Base-by-base conservation (phyloP, 1,284 basidiomycete species). In the Wolfiporia cocos region DNA sequence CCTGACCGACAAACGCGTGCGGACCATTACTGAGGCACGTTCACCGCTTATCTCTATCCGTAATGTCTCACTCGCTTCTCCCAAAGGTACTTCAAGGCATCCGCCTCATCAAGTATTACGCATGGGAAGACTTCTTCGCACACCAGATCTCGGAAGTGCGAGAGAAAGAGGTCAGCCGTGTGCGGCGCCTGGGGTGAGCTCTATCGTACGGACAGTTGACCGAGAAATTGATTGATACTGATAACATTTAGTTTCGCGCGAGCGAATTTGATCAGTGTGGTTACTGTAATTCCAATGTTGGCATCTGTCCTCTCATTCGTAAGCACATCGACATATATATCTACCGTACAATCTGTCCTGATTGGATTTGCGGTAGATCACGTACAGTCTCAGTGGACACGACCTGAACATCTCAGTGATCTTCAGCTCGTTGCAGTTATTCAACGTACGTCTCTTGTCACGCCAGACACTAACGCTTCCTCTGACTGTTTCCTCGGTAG, bases 301-400 rank as follows among this genome's bases (percentile, higher is more conserved):
- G 85, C 85, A 0, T 73, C 83, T 2, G 71, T 90, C 19, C 59
- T 91, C 42, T 81, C 86, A 3, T 89, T 92, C 58, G 78, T 80
- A 48, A 47, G 73, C 63, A 3, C 7, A 5, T 5, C 5, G 17
- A 20, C 20, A 17, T 18, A 15, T 26, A 30, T 20, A 9, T 21
- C 1, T 29, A 3, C 19, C 2, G 9, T 14, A 24, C 17, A 28
- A 15, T 10, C 11, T 0, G 1, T 22, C 5, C 12, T 33, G 22
- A 23, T n/a, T 6, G 10, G 5, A 23, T 14, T 23, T 29, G 6
- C 34, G 9, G n/a, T 35, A 81, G 78, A 76, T 91, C 54, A 82
- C 83, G 0, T 90, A 88, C 56, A 71, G 74, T 1, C 63, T 81
- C 11, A 77, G 69, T 21, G 79, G 81, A 2, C 80, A 89, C 57